Evolutionary conservation across 129 eudicot genomes (phyloP), one percentile per base, ranked within the genome.

Genomic region (Scalesia atractyloides): DNA sequence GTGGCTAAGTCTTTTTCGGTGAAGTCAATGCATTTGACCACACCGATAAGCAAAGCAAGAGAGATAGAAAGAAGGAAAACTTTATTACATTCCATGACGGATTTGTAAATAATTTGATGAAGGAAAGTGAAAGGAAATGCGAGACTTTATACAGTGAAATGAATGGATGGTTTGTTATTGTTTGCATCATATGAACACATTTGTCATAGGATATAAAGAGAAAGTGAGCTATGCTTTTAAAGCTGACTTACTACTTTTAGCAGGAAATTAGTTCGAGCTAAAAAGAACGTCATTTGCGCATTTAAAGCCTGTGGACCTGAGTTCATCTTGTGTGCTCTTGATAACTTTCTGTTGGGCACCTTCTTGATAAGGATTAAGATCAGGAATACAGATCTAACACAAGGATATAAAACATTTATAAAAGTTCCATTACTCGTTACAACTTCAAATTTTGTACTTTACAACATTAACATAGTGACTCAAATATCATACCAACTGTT

Each of bases 1-100:
- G 91, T 82, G 36, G 74, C 81, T 73, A 89, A 47, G 84, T 89
- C 97, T 67, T 83, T 80, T 56, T 86, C 97, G 0, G 88, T 78
- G 73, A 89, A 81, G 53, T 92, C 98, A 8, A 92, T 30, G 84
- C 86, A 70, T n/a, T 63, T 75, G 0, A 74, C 86, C 34, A 80
- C 74, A 16, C 66, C 83, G 0, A 78, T 64, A 49, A 79, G 61
- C 9, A 80, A 54, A 57, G 77, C 82, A 72, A 87, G 41, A 18
- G 76, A 75, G 71, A 92, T 68, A 20, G 66, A 78, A 20, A 85
- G 9, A 66, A 85, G 64, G 53, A 84, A 52, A 49, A 80, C 48
- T 73, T 70, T 87, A 16, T 74, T 57, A 14, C 49, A 76, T 19
- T 65, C 82, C 94, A 84, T 90, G 20, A 30, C 13, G 17, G 34